Evolutionary conservation across 164 flowering plant species (phyloP).

Genomic region (Vitis amurensis): DNA sequence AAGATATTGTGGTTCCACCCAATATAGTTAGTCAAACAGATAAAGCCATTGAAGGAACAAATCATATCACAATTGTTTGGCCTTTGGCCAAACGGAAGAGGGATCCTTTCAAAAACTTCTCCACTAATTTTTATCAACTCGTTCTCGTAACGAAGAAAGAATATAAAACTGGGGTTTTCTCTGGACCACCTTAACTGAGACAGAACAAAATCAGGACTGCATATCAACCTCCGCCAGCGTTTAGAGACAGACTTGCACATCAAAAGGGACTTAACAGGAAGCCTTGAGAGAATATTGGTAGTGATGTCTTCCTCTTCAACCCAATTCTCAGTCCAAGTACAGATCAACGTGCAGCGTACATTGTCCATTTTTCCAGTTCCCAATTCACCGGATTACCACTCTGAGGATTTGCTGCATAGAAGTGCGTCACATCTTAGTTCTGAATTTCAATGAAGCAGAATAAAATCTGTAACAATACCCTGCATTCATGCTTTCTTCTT

Average conservation of each 20-base stretch:
- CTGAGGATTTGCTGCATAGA: no score
- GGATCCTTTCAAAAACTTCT: no score
- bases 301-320: background rate
- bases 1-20: background rate
- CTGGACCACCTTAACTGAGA: constrained; percentile 9
- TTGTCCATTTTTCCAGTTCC: no score
- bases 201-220: background rate
- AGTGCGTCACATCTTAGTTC: no score
- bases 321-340: no score
- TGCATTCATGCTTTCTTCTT: no score
- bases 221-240: constrained; percentile 3
- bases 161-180: constrained; percentile 8
- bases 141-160: background rate
- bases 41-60: constrained; percentile 17
- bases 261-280: constrained; percentile 10
- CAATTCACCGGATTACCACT: no score
- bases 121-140: background rate
- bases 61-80: background rate
- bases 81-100: no score
- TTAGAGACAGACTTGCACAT: constrained; percentile 1
- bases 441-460: no score
- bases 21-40: constrained; percentile 6
- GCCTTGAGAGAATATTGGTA: constrained; percentile 8
- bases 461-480: no score
- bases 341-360: no score